A percentile compares a stretch with the other conserved stretches of the same genome.
These are phyloP conservation scores for Colletotrichum tropicale DNA, from an alignment of 2,329 filamentous ascomycete genomes.

Conservation along the genomic window DNA sequence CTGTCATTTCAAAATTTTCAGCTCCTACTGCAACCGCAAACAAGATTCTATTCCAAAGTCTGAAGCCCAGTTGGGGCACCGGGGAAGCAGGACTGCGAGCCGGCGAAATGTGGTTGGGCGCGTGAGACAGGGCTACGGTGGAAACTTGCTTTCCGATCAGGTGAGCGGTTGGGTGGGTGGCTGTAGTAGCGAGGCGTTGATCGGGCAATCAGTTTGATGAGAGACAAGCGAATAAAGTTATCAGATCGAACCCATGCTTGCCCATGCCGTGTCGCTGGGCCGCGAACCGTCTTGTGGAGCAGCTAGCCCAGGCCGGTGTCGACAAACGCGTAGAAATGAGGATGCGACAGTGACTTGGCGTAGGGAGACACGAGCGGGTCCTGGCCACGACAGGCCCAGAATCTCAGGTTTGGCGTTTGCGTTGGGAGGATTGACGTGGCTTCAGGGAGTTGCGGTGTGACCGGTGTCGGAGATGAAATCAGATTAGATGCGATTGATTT, in stretches of 20 bases:
- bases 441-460: not conserved
- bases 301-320: not conserved
- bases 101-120: not conserved
- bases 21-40: not conserved
- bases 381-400: not conserved
- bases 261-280: conserved; percentile 2
- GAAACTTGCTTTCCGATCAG: not conserved
- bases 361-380: not conserved
- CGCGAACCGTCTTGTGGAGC: not conserved
- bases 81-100: not conserved
- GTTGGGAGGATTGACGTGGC: not conserved
- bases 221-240: conserved; percentile 9
- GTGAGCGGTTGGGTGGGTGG: not conserved
- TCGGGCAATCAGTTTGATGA: not conserved
- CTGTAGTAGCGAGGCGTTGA: not conserved
- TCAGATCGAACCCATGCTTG: conserved; percentile 10
- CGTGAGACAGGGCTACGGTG: not conserved
- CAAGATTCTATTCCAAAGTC: not conserved
- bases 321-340: conserved; percentile 2
- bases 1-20: not conserved
- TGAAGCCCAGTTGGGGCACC: not conserved
- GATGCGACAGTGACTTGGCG: not conserved
- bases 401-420: not conserved
- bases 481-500: conserved; percentile 23
- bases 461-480: conserved; percentile 13